Percentiles rank a stretch among this genome's conserved stretches.
phyloP scores from a whole-genome alignment of 192 early-diverging fungal species.

The Ramicandelaber brevisporus region DNA sequence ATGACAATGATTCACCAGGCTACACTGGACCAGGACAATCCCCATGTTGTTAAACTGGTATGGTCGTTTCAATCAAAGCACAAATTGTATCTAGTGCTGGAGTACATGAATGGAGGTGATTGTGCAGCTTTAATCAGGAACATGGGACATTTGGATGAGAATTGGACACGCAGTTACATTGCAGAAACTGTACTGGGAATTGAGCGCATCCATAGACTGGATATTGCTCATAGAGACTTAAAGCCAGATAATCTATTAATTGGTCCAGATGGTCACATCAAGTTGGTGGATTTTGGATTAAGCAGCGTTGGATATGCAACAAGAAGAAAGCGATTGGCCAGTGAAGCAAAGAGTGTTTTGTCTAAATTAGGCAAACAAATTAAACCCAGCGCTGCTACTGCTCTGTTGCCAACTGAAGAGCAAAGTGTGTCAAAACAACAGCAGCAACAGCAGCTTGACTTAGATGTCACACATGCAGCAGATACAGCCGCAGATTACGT shows the following conservation, averaged over 20 bases:
- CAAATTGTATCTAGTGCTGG: constrained; percentile 74
- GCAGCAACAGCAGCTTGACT: too few relatives aligned
- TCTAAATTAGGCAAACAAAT: too few relatives aligned
- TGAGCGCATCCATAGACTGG: constrained; percentile 61
- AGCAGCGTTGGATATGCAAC: constrained; percentile 14
- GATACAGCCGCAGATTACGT: too few relatives aligned
- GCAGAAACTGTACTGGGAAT: constrained; percentile 71
- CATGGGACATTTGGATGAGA: constrained; percentile 42
- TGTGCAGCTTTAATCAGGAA: constrained; percentile 44
- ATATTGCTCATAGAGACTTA: constrained; percentile 63
- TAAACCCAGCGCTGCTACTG: too few relatives aligned
- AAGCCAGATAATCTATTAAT: constrained; percentile 73
- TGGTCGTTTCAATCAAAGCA: constrained; percentile 72
- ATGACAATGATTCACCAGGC: constrained; percentile 62
- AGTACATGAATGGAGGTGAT: constrained; percentile 73
- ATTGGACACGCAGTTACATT: constrained; percentile 67
- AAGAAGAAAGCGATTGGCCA: too few relatives aligned
- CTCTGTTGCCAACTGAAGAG: too few relatives aligned
- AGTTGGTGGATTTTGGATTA: constrained; percentile 83
- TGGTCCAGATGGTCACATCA: constrained; percentile 66
- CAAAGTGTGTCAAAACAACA: too few relatives aligned
- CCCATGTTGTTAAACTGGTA: constrained; percentile 67
- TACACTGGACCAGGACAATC: constrained; percentile 43
- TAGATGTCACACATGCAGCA: too few relatives aligned
- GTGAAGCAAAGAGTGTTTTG: too few relatives aligned